Conservation (phyloP, 768 basidiomycete species). For the Hypsizygus marmoreus region DNA sequence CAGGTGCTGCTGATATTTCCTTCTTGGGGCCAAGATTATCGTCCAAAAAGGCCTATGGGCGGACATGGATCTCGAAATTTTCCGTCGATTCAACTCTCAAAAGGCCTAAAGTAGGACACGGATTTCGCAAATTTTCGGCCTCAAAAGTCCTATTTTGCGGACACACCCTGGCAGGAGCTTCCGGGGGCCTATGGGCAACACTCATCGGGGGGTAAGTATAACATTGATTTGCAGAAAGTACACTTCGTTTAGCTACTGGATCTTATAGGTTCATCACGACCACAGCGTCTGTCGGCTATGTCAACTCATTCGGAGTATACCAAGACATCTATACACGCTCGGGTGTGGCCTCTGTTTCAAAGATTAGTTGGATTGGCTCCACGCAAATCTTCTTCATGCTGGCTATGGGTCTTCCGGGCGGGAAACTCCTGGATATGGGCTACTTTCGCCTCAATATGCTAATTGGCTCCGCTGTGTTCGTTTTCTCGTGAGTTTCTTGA, state of each 20-base stretch:
- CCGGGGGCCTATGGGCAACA: too few species aligned
- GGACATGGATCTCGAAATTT: too few species aligned
- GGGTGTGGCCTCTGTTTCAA: neutral
- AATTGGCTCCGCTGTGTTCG: slow-evolving; percentile 10
- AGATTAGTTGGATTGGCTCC: slow-evolving; percentile 19
- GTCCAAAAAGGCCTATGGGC: too few species aligned
- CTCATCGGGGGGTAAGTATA: slow-evolving; percentile 5
- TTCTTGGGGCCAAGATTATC: too few species aligned
- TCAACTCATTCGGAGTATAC: neutral
- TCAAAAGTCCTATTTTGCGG: too few species aligned
- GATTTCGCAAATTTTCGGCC: too few species aligned
- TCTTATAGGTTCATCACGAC: slow-evolving; percentile 1
- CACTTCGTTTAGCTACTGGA: neutral
- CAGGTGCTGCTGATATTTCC: too few species aligned
- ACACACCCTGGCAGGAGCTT: too few species aligned
- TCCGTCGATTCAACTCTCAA: too few species aligned
- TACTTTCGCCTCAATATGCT: slow-evolving; percentile 25
- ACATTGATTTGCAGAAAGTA: neutral
- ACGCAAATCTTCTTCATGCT: slow-evolving; percentile 31
- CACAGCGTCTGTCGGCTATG: neutral
- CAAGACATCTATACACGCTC: slow-evolving; percentile 1
- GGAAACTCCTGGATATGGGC: slow-evolving; percentile 33
- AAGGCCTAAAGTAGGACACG: too few species aligned
- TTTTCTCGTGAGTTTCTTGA: slow-evolving; percentile 24
- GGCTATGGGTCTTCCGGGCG: slow-evolving; percentile 23